phyloP scores from a whole-genome alignment of 1,284 basidiomycete genomes.

The Trametes polyzona region DNA sequence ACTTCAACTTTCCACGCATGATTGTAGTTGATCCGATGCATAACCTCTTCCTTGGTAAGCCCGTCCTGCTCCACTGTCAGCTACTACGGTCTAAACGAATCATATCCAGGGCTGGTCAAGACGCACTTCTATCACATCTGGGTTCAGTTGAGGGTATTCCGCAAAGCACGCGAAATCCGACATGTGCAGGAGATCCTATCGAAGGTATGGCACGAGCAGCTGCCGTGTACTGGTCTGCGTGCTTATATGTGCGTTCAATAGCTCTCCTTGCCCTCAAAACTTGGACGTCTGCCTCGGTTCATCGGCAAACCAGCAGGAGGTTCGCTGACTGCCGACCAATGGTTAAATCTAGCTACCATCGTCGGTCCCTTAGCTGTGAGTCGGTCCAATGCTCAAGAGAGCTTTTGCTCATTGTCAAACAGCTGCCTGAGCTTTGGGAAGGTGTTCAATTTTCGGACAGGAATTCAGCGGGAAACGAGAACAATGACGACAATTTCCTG shows the following conservation, averaged over 20 bases:
- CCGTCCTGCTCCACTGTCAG: no score
- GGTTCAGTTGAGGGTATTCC: background rate
- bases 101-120: constrained; percentile 37
- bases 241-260: background rate
- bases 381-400: no score
- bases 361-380: constrained; percentile 28
- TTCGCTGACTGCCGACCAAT: constrained; percentile 41
- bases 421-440: background rate
- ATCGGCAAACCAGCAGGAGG: constrained; percentile 40
- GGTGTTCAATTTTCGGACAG: no score
- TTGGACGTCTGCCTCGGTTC: constrained; percentile 33
- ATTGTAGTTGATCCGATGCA: constrained; percentile 38
- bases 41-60: constrained; percentile 32
- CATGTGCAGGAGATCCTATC: background rate
- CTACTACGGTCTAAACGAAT: no score
- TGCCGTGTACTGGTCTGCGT: background rate
- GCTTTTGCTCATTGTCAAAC: no score
- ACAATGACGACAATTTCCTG: no score
- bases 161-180: background rate
- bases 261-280: constrained; percentile 27
- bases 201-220: background rate
- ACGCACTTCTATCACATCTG: constrained; percentile 35
- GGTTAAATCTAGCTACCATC: constrained; percentile 33
- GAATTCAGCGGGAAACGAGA: no score
- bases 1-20: constrained; percentile 32